Base-by-base conservation (phyloP, 768 basidiomycete species). In the Roridomyces roridus region DNA sequence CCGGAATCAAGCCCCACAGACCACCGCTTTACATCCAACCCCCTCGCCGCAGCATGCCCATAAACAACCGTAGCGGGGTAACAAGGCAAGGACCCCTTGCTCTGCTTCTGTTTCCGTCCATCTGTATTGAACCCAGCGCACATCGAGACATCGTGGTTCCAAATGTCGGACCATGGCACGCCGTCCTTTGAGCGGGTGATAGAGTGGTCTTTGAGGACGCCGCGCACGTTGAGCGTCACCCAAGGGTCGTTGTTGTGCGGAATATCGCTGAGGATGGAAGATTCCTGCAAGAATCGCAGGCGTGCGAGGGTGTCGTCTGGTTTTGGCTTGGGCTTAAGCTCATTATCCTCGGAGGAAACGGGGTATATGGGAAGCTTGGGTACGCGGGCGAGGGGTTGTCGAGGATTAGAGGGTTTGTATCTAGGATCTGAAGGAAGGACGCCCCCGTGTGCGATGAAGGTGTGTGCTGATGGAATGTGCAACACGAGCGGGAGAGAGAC, bases 1-100 rank as follows among this genome's bases (percentile, higher is more conserved):
- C 92, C 95, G 0, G 89, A 82, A 69, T 98, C 96, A 29, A 96
- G 72, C 2, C 96, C 96, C 57, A 94, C 74, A 3, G 87, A 85
- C 89, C 90, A 96, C 20, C 89, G 79, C 59, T 89, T 88, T 62
- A 94, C 71, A 68, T 95, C 92, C 12, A 97, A 77, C 12, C 91
- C 92, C 24, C 91, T 79, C 4, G 81, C 76, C 6, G 95, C 94
- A 8, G 87, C 81, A 66, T 97, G 96, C 0, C 94, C 96, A 69
- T 96, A 97, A 6, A 96, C 72, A n/a, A 93, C 86, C 35, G 83
- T 90, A 1, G 85, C 79, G 2, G 92, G 89, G 63, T 84, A 81
- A 64, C 92, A 94, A 5, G 84, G 83, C 10, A 89, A 67, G 6
- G 61, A 31, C 31, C 68, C 61, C 5, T 68, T 63, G 35, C 47